Evolutionary conservation across 75 land plant genomes (phyloP), one percentile per base, ranked within the genome.

Genomic region (Pinus albicaulis): DNA sequence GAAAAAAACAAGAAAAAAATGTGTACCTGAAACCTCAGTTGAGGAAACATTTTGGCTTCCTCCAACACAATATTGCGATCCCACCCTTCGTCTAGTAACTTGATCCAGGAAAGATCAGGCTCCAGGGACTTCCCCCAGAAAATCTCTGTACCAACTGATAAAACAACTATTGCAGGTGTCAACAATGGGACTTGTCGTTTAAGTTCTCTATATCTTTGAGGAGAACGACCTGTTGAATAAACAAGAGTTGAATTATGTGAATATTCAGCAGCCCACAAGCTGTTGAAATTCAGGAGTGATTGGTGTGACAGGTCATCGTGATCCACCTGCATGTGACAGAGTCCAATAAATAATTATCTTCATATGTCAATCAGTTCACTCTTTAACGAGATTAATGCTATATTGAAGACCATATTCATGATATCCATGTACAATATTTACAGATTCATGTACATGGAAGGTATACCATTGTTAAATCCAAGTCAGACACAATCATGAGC

Each of bases 131-230:
- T 19, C 23, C 87, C 88, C 69, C 80, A 84, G 41, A 59, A 74
- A n/a, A 84, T 86, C 68, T 86, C 87, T 12, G 88, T 86, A 25
- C 88, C 88, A 38, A 86, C 87, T 15, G 88, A 86, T 36, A 80
- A 74, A 34, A 86, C 85, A 57, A 71, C 66, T 55, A 80, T 61
- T 56, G 53, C 80, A 31, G 88, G 88, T 4, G 86, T 86, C 0
- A 86, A 73, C 25, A 86, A 75, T 2, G 88, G 88, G 12, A 36
- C 83, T 25, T 80, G 76, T 19, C 59, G 64, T 20, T 74, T 78
- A 57, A 86, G 57, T 71, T 86, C 83, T 5, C 55, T 24, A 56
- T 84, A 84, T 59, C 78, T 77, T 56, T 77, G 73, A 14, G 74
- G 80, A 24, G 88, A 86, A 14, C 88, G 82, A 7, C 88, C 88